Conservation (phyloP, 73 alveolate genomes). For the Paramecium biaurelia region DNA sequence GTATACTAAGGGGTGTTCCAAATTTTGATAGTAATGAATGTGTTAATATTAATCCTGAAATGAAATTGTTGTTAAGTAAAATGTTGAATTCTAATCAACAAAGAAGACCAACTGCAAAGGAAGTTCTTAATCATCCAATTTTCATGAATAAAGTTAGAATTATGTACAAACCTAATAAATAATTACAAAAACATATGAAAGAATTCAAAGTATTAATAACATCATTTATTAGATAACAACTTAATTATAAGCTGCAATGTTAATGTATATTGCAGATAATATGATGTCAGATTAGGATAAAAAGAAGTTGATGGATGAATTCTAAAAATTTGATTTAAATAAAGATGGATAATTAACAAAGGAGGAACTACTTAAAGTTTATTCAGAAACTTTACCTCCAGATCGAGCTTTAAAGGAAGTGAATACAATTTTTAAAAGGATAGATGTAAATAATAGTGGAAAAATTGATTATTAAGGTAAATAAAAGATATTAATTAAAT, state of each 20-base stretch:
- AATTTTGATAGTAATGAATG: background rate
- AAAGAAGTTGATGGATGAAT: background rate
- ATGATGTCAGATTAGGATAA: slow-evolving; percentile 16
- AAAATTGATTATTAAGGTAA: background rate
- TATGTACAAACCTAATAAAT: background rate
- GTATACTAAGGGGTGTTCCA: background rate
- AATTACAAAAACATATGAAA: background rate
- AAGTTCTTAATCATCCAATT: background rate
- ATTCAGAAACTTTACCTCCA: background rate
- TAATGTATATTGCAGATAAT: background rate
- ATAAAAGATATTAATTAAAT: background rate
- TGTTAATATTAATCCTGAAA: background rate
- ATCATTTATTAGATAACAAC: background rate
- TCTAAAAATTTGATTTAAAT: background rate
- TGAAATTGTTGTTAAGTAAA: background rate
- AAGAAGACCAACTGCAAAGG: background rate
- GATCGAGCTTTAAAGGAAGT: background rate
- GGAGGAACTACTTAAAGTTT: background rate
- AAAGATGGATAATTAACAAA: background rate
- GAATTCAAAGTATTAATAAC: background rate
- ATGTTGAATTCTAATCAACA: background rate
- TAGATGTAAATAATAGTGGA: background rate
- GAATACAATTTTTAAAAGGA: background rate
- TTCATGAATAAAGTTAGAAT: background rate
- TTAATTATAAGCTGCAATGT: background rate